Conservation (phyloP, 176 grass and related monocot genomes). For the Lolium rigidum region DNA sequence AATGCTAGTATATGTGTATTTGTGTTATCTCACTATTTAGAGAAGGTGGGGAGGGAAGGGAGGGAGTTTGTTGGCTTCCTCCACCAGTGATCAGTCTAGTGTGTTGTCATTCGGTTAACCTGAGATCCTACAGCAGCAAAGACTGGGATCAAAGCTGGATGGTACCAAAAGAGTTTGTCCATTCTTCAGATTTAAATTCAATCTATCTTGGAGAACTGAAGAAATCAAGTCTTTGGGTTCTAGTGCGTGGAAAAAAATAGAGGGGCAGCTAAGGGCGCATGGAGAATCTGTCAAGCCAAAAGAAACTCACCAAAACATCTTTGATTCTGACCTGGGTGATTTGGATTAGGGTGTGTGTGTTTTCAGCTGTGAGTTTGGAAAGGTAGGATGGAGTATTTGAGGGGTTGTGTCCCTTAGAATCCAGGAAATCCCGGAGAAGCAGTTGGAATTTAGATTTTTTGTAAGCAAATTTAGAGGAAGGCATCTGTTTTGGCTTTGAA, state of each 20-base stretch:
- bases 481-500: neutral
- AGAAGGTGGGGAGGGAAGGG: neutral
- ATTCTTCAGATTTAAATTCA: neutral
- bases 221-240: neutral
- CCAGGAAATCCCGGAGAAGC: neutral
- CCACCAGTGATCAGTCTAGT: neutral
- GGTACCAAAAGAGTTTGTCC: neutral
- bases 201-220: neutral
- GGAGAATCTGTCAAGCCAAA: neutral
- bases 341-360: neutral
- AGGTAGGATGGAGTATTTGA: neutral
- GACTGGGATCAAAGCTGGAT: neutral
- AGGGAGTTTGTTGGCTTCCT: neutral
- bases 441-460: neutral
- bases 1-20: neutral
- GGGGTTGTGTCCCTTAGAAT: neutral
- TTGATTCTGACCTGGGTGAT: neutral
- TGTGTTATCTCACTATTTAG: constrained; percentile 10
- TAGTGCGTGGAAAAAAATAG: neutral
- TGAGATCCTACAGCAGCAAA: neutral
- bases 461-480: neutral
- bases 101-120: neutral
- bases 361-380: constrained; percentile 1
- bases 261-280: neutral
- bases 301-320: neutral